Conservation (phyloP, 495 filamentous ascomycete genomes). For the Penicillium flavigenum region DNA sequence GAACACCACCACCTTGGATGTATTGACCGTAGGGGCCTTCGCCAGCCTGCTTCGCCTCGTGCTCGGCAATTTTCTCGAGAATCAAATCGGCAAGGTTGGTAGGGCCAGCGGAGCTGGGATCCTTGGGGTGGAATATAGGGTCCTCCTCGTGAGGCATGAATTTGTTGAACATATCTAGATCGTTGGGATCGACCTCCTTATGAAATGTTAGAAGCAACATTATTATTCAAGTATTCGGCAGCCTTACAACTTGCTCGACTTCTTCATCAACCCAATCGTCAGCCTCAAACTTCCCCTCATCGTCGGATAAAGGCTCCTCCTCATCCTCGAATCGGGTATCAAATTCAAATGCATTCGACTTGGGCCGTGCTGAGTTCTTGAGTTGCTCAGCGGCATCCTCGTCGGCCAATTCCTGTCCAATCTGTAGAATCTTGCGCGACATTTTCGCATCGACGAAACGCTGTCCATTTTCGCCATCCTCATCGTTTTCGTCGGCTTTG, state of each 20-base stretch:
- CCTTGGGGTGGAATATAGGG: constrained; percentile 50
- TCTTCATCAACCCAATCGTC: constrained; percentile 64
- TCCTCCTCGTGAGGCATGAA: constrained; percentile 68
- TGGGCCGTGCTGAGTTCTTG: constrained; percentile 25
- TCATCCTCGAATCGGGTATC: constrained; percentile 55
- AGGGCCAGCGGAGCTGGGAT: constrained; percentile 46
- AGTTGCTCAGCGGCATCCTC: constrained; percentile 61
- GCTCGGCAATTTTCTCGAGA: constrained; percentile 86
- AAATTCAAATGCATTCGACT: constrained; percentile 65
- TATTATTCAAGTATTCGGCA: background rate
- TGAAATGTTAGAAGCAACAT: constrained; percentile 14
- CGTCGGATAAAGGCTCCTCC: constrained; percentile 54
- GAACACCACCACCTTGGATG: constrained; percentile 49
- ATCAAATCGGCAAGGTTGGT: constrained; percentile 91
- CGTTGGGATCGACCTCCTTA: constrained; percentile 81
- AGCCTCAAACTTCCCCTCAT: constrained; percentile 56
- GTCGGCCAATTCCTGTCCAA: constrained; percentile 78
- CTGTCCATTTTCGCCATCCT: constrained; percentile 61
- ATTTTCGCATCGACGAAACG: constrained; percentile 80
- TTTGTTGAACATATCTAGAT: constrained; percentile 85
- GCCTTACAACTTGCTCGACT: constrained; percentile 66
- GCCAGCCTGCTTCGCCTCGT: constrained; percentile 68
- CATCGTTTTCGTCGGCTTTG: constrained; percentile 51
- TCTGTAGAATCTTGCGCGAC: constrained; percentile 81
- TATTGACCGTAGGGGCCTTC: constrained; percentile 30